Evolutionary conservation across 352 stramenopile genomes (phyloP).

Genomic region (Phytopythium mirpurense): DNA sequence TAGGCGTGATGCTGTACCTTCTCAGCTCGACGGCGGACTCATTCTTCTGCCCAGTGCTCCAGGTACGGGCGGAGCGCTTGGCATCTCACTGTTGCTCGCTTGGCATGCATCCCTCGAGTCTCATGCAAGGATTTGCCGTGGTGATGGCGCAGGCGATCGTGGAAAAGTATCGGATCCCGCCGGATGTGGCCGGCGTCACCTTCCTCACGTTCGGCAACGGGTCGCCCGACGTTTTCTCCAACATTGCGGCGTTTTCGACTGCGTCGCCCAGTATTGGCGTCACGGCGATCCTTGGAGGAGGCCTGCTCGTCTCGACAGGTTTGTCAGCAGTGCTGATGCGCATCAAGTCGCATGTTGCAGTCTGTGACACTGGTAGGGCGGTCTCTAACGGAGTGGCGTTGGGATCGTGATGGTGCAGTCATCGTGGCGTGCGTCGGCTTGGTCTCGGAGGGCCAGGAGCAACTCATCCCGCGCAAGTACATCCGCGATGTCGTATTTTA

Average conservation of each 20-base stretch:
- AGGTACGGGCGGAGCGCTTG: too few species aligned
- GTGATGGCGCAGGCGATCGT: slow-evolving; percentile 50
- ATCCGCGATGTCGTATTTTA: slow-evolving; percentile 75
- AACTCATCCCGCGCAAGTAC: slow-evolving; percentile 73
- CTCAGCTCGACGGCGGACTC: slow-evolving; percentile 77
- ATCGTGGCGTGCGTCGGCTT: slow-evolving; percentile 68
- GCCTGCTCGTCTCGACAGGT: slow-evolving; percentile 69
- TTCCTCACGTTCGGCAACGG: slow-evolving; percentile 82
- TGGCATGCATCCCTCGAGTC: too few species aligned
- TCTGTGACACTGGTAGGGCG: background rate
- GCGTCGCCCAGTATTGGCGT: slow-evolving; percentile 65
- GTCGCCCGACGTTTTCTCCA: slow-evolving; percentile 76
- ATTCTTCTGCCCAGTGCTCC: slow-evolving; percentile 75
- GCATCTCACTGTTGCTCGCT: too few species aligned
- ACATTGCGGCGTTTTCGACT: slow-evolving; percentile 66
- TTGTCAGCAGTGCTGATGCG: background rate
- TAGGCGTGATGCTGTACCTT: slow-evolving; percentile 67
- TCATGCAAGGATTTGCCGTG: too few species aligned
- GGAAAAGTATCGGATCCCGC: slow-evolving; percentile 69
- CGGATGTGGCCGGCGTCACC: slow-evolving; percentile 68
- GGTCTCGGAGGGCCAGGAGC: slow-evolving; percentile 59
- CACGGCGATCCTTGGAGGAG: slow-evolving; percentile 61
- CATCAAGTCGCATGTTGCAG: background rate
- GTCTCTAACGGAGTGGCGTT: background rate
- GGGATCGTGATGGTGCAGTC: slow-evolving; percentile 15